Base-by-base conservation (phyloP, 2,329 filamentous ascomycete genomes). In the Ophiostoma sp. region DNA sequence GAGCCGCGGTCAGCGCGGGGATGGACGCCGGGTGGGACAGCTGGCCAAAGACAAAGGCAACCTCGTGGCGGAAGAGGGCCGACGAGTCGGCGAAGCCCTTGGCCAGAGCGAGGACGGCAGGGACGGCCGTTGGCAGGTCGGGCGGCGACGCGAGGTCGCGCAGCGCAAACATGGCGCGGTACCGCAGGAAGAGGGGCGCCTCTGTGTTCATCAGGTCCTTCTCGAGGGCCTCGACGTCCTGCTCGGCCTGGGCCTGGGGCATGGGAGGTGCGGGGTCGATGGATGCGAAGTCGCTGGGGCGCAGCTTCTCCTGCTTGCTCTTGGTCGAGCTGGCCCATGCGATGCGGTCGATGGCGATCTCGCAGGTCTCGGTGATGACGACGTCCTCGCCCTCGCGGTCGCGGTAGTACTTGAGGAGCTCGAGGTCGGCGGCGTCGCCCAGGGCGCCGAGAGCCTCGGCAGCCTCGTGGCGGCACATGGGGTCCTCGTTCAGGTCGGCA, bases 21-120 rank as follows among this genome's bases (percentile, higher is more conserved):
- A 99, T 97, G 1, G 93, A 97, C n/a, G 94, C 94, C 1, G 95
- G 95, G 76, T 99, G 95, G 68, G 91, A 93, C 66, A 99, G 84
- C 78, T 99, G 95, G 68, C 95, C 95, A 74, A 99, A 99, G 14
- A 99, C 95, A 77, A 99, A 99, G 14, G 95, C 95, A 72, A 99
- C 93, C 77, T 99, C 95, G 80, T 99, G 95, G 73, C 95, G 89
- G 84, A 99, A 98, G 7, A 99, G 87, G 5, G 93, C 93, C 65
- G 93, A 97, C 18, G 88, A 83, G 77, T 99, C 95, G 44, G 83
- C 83, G 74, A 99, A 88, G 16, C 95, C 95, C 76, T 88, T 89
- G 63, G 95, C 92, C 64, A 99, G 85, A 11, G 93, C 91, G 62
- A 89, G 85, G 67, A 99, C 86, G 18, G 95, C 94, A n/a, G 91